Base-by-base conservation (phyloP, 2,329 filamentous ascomycete species). In the Pseudodiploospora longispora region DNA sequence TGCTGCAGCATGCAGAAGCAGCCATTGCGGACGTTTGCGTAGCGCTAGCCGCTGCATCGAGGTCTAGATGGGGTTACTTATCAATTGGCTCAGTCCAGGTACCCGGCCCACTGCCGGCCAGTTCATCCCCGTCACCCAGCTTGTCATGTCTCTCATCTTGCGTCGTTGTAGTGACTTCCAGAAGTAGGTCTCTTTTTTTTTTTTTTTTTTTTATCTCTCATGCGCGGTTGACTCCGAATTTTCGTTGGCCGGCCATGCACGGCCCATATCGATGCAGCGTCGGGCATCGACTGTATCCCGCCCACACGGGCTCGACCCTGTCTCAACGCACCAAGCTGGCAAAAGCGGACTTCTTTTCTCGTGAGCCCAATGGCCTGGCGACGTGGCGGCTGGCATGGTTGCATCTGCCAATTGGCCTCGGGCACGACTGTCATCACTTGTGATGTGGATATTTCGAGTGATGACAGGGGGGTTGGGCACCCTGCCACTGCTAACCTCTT, bases 351-450 rank as follows among this genome's bases (percentile, higher is more conserved):
- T 19, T 19, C 19, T 19, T 30, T 32, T 30, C 36, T 39, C 29
- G 33, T 42, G 36, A 48, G 57, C 57, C 58, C 57, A 60, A 60
- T 53, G 51, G 51, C 52, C 52, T 47, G 51, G 55, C 56, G 52
- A 59, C 55, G 55, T 59, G 56, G 57, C 57, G 53, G 45, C 46
- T 44, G 45, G 51, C 52, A 44, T 48, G 49, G 36, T 44, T 49
- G 50, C 51, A 46, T 54, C 50, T 53, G 55, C 57, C 57, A 60
- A 61, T 61, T 55, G 52, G 47, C 43, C 50, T 49, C 52, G 50
- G 48, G 56, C 58, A 58, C 55, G 53, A 57, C 50, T 44, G 47
- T 49, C 48, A 47, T 37, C 39, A 32, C 33, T 34, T n/a, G 28
- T 40, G 32, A 45, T 49, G 49, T 55, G 49, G 57, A 48, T 42